These are phyloP conservation scores for Physcomitrium patens DNA, from an alignment of 225 moss, liverwort and hornwort genomes.

Conservation along the genomic window DNA sequence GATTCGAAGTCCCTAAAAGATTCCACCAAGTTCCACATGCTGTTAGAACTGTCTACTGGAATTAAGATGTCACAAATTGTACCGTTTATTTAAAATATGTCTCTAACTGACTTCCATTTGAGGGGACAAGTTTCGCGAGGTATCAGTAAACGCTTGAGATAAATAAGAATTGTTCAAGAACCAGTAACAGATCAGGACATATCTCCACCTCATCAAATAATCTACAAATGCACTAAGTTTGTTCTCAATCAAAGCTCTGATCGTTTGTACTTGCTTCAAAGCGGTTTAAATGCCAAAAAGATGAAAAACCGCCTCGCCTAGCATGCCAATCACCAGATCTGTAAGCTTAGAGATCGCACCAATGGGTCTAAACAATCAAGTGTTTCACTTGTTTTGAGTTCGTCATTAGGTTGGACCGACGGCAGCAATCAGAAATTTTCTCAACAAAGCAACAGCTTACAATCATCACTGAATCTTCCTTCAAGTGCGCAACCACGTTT, in stretches of 20 bases:
- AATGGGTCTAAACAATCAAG: neutral
- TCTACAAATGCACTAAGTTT: neutral
- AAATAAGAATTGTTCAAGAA: slow-evolving; percentile 9
- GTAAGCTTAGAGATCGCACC: slow-evolving; percentile 5
- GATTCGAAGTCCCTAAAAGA: neutral
- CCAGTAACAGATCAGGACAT: neutral
- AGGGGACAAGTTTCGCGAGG: neutral
- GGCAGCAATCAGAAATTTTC: neutral
- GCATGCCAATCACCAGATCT: neutral
- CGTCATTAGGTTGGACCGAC: neutral
- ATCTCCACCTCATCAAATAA: slow-evolving; percentile 9
- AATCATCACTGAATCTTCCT: neutral
- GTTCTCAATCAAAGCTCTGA: neutral
- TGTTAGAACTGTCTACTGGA: neutral
- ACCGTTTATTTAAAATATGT: neutral
- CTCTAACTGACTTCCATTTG: neutral
- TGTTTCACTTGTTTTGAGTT: neutral
- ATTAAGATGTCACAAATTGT: neutral
- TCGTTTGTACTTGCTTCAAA: neutral
- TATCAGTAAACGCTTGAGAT: neutral
- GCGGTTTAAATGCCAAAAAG: neutral
- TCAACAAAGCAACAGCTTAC: neutral
- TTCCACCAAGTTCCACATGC: neutral
- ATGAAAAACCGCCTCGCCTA: neutral
- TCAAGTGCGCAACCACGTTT: neutral